Evolutionary conservation across 192 early-diverging fungal species (phyloP), one percentile per base, ranked within the genome.

Genomic region (Cladochytrium replicatum): DNA sequence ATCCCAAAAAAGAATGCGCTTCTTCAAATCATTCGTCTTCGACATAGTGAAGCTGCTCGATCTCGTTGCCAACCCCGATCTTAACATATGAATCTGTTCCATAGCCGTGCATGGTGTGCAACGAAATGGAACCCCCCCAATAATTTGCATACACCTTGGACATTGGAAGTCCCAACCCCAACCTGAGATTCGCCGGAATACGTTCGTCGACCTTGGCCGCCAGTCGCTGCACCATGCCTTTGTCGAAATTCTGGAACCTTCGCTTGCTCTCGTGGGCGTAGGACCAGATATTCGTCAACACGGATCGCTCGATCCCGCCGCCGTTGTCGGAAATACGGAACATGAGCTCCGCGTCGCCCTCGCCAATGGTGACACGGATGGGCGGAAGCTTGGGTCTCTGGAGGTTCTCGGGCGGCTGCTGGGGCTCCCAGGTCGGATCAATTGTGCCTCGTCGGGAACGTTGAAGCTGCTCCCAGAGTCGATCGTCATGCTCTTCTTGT

Each of bases 301-400:
- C 60, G 0, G 72, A 60, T 8, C 71, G 64, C 23, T 61, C 45
- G 46, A 97, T 89, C 11, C 94, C 94, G 23, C 90, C 90, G 31
- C 89, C 86, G 70, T 91, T 79, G 63, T 97, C 94, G 2, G 88
- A 91, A 22, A 97, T 66, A n/a, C 94, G 80, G 60, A 97, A 87
- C 2, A 83, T 78, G 40, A 97, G 77, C 56, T 86, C 83, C 22
- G 64, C 71, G 29, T 76, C 64, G 54, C 78, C 76, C 37, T 77
- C 66, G 57, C 86, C 88, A 42, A 92, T 73, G 8, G 93, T 97
- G 11, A 93, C 81, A 30, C 69, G 69, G 48, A 93, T 87, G 1
- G 89, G 84, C 30, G 91, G 93, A 17, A 82, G 78, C 9, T 58
- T 44, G 4, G 55, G 37, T 5, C 24, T 4, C 60, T 38, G 22